A percentile compares a stretch with the other conserved stretches of the same genome.
Conservation (phyloP, 2,329 filamentous ascomycete genomes). For the Capronia americana region DNA sequence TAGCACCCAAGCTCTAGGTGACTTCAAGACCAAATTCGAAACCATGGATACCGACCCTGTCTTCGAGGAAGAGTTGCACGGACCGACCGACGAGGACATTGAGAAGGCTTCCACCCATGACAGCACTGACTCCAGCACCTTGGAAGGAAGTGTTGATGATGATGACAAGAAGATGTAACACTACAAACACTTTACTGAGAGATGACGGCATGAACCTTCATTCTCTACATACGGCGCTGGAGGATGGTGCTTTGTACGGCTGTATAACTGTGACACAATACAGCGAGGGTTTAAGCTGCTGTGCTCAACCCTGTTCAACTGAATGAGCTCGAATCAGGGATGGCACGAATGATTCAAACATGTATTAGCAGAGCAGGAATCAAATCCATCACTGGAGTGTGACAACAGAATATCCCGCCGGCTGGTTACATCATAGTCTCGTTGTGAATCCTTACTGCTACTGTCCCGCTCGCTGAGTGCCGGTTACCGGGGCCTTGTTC, state of each 20-base stretch:
- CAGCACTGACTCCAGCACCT: slow-evolving; percentile 61
- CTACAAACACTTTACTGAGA: slow-evolving; percentile 26
- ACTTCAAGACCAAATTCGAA: slow-evolving; percentile 98
- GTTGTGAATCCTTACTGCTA: not conserved
- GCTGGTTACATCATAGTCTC: not conserved
- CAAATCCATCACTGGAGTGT: slow-evolving; percentile 17
- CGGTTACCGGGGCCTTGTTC: not conserved
- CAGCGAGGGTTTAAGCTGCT: slow-evolving; percentile 21
- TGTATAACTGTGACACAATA: slow-evolving; percentile 31
- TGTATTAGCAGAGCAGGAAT: slow-evolving; percentile 30
- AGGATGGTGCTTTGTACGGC: slow-evolving; percentile 33
- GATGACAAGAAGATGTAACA: slow-evolving; percentile 56
- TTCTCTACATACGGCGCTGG: slow-evolving; percentile 34
- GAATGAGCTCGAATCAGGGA: slow-evolving; percentile 9
- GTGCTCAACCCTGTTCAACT: slow-evolving; percentile 1
- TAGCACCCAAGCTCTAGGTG: slow-evolving; percentile 73
- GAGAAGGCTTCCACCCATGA: slow-evolving; percentile 55
- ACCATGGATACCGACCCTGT: slow-evolving; percentile 85
- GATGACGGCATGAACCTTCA: slow-evolving; percentile 16
- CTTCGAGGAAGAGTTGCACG: slow-evolving; percentile 86
- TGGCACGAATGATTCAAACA: slow-evolving; percentile 26
- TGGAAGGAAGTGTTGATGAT: slow-evolving; percentile 63
- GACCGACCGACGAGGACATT: slow-evolving; percentile 63
- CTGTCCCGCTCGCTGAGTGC: not conserved
- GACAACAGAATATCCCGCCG: slow-evolving; percentile 11